These are phyloP conservation scores for Thielaviopsis populi DNA, from an alignment of 2,329 filamentous ascomycete species.

Conservation along the genomic window DNA sequence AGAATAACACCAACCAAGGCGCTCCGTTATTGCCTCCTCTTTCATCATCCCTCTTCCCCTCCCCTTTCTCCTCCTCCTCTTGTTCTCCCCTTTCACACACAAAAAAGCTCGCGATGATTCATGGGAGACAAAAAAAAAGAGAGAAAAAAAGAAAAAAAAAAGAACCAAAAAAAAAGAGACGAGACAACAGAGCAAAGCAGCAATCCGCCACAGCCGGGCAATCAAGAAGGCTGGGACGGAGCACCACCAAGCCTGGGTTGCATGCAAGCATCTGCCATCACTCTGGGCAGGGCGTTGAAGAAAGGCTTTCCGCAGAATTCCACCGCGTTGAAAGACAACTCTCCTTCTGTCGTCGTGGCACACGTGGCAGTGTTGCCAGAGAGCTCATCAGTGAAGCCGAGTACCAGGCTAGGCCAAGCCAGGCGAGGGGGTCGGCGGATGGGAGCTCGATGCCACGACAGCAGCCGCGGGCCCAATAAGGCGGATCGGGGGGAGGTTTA, in stretches of 20 bases:
- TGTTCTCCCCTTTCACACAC: too few species aligned
- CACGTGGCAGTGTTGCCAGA: background rate
- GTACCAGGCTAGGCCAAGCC: background rate
- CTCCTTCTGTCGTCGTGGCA: constrained; percentile 6
- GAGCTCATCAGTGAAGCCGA: background rate
- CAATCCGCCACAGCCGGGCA: background rate
- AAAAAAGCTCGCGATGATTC: too few species aligned
- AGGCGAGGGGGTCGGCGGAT: background rate
- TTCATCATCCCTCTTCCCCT: too few species aligned
- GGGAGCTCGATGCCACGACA: constrained; percentile 11
- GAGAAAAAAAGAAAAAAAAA: too few species aligned
- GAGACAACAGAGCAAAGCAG: too few species aligned
- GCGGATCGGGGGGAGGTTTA: constrained; percentile 23
- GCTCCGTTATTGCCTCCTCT: too few species aligned
- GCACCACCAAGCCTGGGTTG: background rate
- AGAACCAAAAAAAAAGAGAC: too few species aligned
- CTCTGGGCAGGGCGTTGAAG: constrained; percentile 5
- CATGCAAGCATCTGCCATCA: background rate
- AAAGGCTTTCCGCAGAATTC: constrained; percentile 15
- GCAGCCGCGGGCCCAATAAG: constrained; percentile 8
- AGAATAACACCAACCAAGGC: background rate
- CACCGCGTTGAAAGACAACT: constrained; percentile 13
- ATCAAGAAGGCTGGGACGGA: background rate
- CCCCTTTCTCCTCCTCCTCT: too few species aligned
- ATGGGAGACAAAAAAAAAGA: too few species aligned